Evolutionary conservation across 2,329 filamentous ascomycete species (phyloP).

Genomic region (Fusarium sp.): DNA sequence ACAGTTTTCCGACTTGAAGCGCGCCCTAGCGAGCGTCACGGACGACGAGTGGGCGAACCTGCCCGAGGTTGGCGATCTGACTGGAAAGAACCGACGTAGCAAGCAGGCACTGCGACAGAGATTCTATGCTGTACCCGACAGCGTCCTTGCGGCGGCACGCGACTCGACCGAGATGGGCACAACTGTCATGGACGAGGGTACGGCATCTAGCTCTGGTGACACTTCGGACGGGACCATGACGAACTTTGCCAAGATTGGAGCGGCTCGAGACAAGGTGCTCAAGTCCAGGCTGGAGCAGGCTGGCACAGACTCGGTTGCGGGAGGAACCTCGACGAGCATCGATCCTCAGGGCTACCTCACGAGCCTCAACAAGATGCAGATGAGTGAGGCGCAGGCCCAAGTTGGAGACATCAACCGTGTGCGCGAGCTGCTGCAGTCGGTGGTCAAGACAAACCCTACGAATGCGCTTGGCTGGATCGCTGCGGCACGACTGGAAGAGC

Average conservation of each 20-base stretch:
- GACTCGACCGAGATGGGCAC: slow-evolving; percentile 86
- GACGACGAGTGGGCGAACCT: slow-evolving; percentile 98
- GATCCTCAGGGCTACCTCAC: slow-evolving; percentile 97
- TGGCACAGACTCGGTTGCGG: slow-evolving; percentile 72
- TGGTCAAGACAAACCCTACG: slow-evolving; percentile 95
- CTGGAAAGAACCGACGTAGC: slow-evolving; percentile 88
- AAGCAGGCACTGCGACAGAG: slow-evolving; percentile 85
- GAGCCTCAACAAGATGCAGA: slow-evolving; percentile 83
- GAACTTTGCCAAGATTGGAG: slow-evolving; percentile 97
- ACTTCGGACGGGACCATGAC: slow-evolving; percentile 90
- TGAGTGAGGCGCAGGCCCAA: slow-evolving; percentile 82
- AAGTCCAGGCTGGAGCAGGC: slow-evolving; percentile 94
- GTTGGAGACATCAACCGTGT: slow-evolving; percentile 97
- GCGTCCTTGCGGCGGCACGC: slow-evolving; percentile 87
- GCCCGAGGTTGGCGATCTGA: slow-evolving; percentile 96
- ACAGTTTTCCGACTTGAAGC: slow-evolving; percentile 96
- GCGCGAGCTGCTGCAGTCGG: slow-evolving; percentile 90
- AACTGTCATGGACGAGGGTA: slow-evolving; percentile 85
- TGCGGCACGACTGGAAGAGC: slow-evolving; percentile 89
- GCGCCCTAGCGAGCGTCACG: slow-evolving; percentile 86
- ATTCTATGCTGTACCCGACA: slow-evolving; percentile 97
- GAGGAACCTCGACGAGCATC: slow-evolving; percentile 88
- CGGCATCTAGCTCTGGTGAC: slow-evolving; percentile 53
- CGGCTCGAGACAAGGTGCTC: slow-evolving; percentile 93
- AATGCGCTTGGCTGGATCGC: slow-evolving; percentile 98